Base-by-base conservation (phyloP, 352 stramenopile genomes). In the Blastocystis sp. region DNA sequence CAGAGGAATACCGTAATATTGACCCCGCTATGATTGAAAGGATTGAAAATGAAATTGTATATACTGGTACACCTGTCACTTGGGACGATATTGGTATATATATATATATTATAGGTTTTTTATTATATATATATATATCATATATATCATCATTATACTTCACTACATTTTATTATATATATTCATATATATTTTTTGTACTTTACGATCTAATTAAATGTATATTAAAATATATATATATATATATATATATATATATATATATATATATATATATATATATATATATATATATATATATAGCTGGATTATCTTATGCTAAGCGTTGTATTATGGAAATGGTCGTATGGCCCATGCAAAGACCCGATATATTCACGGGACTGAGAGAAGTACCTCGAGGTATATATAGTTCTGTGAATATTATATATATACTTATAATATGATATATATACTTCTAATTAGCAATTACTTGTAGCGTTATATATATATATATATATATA, bases 321-420 rank as follows among this genome's bases (percentile, higher is more conserved):
- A 99, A 98, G 68, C 81, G 89, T 49, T 94, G 84, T 27, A 81
- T 98, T 23, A 82, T 88, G 55, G 91, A 99, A 74, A 72, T 96
- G 11, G 86, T 99, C 9, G 93, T 93, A 65, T 94, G 86, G 86
- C 91, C 91, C 0, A 95, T 96, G 85, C 80, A 81, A 45, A 79
- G 84, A 11, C 88, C 89, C 27, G 88, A 96, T 66, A 80, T 97
- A 7, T 97, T 97, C 68, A 94, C 81, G 0, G 88, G 88, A 18
- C 73, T 96, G 25, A 78, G 88, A 27, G 72, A 78, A 16, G 75
- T 89, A 21, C 86, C 88, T 5, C 28, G 32, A 16, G 49, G 44
- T 55, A 31, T 3, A 33, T 9, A 1, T 55, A 13, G 2, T 4
- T 84, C 13, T 2, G 4, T 3, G 24, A 83, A 79, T 78, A 75